Base-by-base conservation (phyloP, 371 early-diverging fungal species). In the Mortierella polycephala region DNA sequence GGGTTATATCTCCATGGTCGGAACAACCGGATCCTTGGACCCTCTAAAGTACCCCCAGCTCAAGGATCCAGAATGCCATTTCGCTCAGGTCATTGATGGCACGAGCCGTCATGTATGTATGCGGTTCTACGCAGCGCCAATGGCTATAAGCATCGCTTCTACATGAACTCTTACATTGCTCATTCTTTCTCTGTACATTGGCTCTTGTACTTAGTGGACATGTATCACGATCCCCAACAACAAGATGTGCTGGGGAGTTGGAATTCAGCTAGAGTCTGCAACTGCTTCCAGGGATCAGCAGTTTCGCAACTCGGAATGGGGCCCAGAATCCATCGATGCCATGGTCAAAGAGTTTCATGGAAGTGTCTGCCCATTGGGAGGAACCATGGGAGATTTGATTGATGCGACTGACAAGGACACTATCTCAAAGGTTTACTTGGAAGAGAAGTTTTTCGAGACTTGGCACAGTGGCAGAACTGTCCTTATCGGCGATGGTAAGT, bases 371-470 rank as follows among this genome's bases (percentile, higher is more conserved):
- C 40, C 65, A 1, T 30, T 57, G 5, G 73, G 69, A 6, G 65
- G 64, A 5, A 62, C 41, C 0, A 44, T 75, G 57, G 69, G 75
- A 0, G 64, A 62, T 9, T 2, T 75, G 21, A 57, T 75, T 21
- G 69, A 69, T 5, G 58, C 56, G 0, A 75, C 75, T 2, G 58
- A 61, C 21, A 47, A 46, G 47, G 69, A 68, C 2, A 16, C 13
- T 16, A 64, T 67, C 21, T 74, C 75, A 7, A 64, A 45, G 42
- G 75, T 74, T 37, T 63, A 55, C 23, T 57, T 70, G 1, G 71
- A 71, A 44, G 67, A 75, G 23, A 66, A 67, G 57, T 13, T 69
- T 4, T 75, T 69, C 45, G 62, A 70, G 62, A 70, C 76, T 5
- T 75, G 76, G 76, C 39, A 67, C 21, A n/a, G 62, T 60, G 61